Evolutionary conservation across 2,329 filamentous ascomycete species (phyloP).

Genomic region (Botryotinia narcissicola): DNA sequence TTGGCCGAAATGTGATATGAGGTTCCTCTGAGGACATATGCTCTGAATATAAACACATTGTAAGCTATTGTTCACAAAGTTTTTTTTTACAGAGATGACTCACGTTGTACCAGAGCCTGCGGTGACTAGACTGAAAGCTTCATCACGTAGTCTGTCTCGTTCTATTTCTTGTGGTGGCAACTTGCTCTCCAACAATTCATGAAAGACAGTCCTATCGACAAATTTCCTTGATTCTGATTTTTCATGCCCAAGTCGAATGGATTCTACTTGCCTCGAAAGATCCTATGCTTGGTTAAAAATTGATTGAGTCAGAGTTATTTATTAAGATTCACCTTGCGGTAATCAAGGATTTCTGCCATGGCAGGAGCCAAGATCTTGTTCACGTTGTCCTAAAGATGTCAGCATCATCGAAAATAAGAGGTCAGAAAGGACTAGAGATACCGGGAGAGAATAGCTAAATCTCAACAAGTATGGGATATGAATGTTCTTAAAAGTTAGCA

Average conservation of each 20-base stretch:
- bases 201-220: slow-evolving; percentile 20
- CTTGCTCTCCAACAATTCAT: slow-evolving; percentile 23
- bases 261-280: slow-evolving; percentile 3
- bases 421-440: background rate
- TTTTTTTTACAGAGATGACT: background rate
- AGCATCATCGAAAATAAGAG: background rate
- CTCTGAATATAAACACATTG: background rate
- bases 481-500: background rate
- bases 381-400: background rate
- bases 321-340: background rate
- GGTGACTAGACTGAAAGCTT: slow-evolving; percentile 35
- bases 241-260: background rate
- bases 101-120: slow-evolving; percentile 41
- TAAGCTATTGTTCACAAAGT: background rate
- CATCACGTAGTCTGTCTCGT: slow-evolving; percentile 35
- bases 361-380: slow-evolving; percentile 19
- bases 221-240: background rate
- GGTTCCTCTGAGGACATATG: slow-evolving; percentile 36
- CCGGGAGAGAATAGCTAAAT: background rate
- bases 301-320: background rate
- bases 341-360: slow-evolving; percentile 1
- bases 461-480: slow-evolving; percentile 7
- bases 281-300: slow-evolving; percentile 39
- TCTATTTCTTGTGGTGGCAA: slow-evolving; percentile 39
- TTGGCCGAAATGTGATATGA: slow-evolving; percentile 41